Base-by-base conservation (phyloP, 768 basidiomycete genomes). In the Phlebiopsis flavidoalba region DNA sequence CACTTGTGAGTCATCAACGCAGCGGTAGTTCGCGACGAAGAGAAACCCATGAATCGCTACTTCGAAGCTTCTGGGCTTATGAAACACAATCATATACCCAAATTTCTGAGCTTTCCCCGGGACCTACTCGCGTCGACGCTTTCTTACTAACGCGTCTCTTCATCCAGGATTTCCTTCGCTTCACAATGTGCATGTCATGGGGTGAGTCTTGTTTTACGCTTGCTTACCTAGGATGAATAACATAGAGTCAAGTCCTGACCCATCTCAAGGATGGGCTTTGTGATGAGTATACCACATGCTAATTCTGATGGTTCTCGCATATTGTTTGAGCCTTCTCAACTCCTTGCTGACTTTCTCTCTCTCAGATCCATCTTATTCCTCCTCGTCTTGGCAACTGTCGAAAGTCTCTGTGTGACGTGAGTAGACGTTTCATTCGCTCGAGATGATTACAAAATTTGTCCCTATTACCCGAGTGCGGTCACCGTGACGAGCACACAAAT, bases 201-300 rank as follows among this genome's bases (percentile, higher is more conserved):
- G n/a, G 81, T 82, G 73, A 80, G 81, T 73, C 37, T 58, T 19
- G 4, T 53, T 48, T 66, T 63, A 63, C 6, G 59, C 55, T 11
- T n/a, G n/a, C n/a, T 12, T 24, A 66, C 61, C 66, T 75, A 68
- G 84, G 90, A 88, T 90, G 79, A 84, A 80, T 71, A 84, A 79
- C 78, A 84, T 83, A 92, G 89, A 91, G 90, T 92, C 90, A 92
- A 93, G 90, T 89, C 77, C 90, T 87, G 85, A 92, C 73, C 78
- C 74, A 81, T 89, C 86, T 83, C 60, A 83, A 80, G 87, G 87
- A 88, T 79, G 72, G 75, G 78, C 68, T n/a, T n/a, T 73, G 78
- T 88, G 88, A 89, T 79, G 89, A 90, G 77, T 72, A 61, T 71
- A 80, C 88, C 90, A n/a, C n/a, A 92, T 93, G 90, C 90, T 93